Conservation (phyloP, 2,329 filamentous ascomycete species). For the Colletotrichum liriopes region DNA sequence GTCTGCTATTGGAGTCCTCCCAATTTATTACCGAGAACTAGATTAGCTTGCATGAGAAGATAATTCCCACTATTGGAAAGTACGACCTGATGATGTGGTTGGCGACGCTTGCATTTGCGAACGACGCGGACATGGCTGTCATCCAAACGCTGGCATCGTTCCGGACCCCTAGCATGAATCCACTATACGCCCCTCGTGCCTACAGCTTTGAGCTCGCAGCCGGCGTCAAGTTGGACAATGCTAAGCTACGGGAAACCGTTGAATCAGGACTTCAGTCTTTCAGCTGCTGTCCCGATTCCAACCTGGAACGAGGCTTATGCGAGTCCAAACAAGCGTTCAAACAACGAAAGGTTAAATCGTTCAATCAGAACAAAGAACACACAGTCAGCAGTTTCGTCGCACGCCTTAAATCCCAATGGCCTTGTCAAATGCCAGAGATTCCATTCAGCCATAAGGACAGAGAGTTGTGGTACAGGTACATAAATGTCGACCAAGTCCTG, state of each 20-base stretch:
- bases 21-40: constrained; percentile 4
- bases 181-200: too few relatives aligned
- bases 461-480: neutral
- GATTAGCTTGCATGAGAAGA: neutral
- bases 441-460: neutral
- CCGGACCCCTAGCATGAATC: too few relatives aligned
- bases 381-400: neutral
- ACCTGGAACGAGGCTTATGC: too few relatives aligned
- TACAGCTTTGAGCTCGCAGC: too few relatives aligned
- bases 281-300: too few relatives aligned
- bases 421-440: neutral
- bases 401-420: neutral
- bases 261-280: too few relatives aligned
- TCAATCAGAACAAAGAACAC: too few relatives aligned
- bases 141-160: constrained; percentile 40
- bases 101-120: constrained; percentile 43
- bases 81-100: constrained; percentile 45
- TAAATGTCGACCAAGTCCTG: neutral
- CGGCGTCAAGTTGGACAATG: too few relatives aligned
- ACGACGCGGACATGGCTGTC: constrained; percentile 16
- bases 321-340: too few relatives aligned
- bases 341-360: too few relatives aligned
- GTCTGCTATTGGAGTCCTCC: neutral
- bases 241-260: too few relatives aligned
- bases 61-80: neutral